Base-by-base conservation (phyloP, 2,329 filamentous ascomycete genomes). In the Macrophomina phaseolina region DNA sequence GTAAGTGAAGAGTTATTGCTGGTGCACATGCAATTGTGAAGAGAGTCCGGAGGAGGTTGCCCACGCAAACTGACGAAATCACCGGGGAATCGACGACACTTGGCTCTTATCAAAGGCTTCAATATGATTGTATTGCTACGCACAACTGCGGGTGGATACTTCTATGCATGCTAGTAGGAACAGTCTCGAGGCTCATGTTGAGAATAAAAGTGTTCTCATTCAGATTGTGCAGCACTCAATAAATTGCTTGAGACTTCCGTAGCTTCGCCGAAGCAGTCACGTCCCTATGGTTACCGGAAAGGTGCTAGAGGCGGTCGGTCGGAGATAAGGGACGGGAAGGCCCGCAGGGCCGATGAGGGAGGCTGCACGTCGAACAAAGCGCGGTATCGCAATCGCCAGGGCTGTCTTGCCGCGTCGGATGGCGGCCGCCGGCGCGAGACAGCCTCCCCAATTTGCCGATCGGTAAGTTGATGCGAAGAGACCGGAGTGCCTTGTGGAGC, bases 241-340 rank as follows among this genome's bases (percentile, higher is more conserved):
- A 3, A 38, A 38, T 38, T 38, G 11, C 11, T 38, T 38, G 7
- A 12, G 23, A 23, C 23, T 38, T 8, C 51, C 32, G 51, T 32
- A 53, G 32, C 51, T 53, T 53, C 45, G 23, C 55, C 28, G 23
- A 45, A 23, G 23, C 55, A 60, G 32, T 34, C 14, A 4, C 32
- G 46, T 36, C 18, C 23, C 16, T 14, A 55, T 6, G 32, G 12
- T 11, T 49, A 38, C 30, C 58, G 42, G 5, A 62, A 62, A 32
- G 30, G 42, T 28, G 45, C 58, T 62, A 62, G 58, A 28, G n/a
- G 51, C 23, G 1, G 53, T 18, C 36, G 14, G 32, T 36, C 58
- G 58, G 58, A 62, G 58, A 62, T 62, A 62, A 48, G 42, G 42
- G n/a, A 42, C 58, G 58, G 58, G 58, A 62, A 38, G 30, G 58